Base-by-base conservation (phyloP, 139 green algal genomes). In the Closterium sp. region DNA sequence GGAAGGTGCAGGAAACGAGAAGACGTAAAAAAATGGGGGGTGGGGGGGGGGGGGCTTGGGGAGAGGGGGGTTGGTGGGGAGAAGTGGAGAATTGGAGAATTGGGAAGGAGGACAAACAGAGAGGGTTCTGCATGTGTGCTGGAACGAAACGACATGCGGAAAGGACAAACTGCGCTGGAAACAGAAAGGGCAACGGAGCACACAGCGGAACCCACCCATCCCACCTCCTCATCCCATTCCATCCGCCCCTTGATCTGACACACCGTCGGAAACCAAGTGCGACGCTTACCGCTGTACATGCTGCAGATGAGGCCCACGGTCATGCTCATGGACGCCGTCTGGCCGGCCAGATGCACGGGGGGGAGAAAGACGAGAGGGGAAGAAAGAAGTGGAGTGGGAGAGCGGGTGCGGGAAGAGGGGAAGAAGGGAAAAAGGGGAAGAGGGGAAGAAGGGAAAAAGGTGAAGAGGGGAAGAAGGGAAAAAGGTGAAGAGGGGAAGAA, bases 301-400 rank as follows among this genome's bases (percentile, higher is more conserved):
- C 29, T 88, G 85, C 85, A 88, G 85, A 31, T 88, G 29, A 31
- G 28, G 27, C 85, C 85, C 19, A 88, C 85, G 6, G 29, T 88
- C 85, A 88, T 31, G 85, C 85, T 88, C 85, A 88, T 31, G 2
- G 85, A 88, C 29, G 29, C 28, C 85, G 85, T 88, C 85, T 88
- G 85, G 10, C 19, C 28, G 85, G 21, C 11, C 62, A 24, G 17
- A 79, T 13, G 27, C 17, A 79, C 62, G 62, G 62, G 17, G 62
- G 62, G 62, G 10, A 27, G 19, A 5, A 5, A 24, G 62, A 5
- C 62, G 62, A 24, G 62, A 27, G 17, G 62, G 2, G 62, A 13
- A 79, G 62, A n/a, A n/a, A 79, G 10, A 24, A 79, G 17, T 79
- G 62, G 17, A 13, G 62, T 79, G 62, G 50, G 62, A 24, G 62